phyloP scores from a whole-genome alignment of 78 protist species.

The Diacronema lutheri region DNA sequence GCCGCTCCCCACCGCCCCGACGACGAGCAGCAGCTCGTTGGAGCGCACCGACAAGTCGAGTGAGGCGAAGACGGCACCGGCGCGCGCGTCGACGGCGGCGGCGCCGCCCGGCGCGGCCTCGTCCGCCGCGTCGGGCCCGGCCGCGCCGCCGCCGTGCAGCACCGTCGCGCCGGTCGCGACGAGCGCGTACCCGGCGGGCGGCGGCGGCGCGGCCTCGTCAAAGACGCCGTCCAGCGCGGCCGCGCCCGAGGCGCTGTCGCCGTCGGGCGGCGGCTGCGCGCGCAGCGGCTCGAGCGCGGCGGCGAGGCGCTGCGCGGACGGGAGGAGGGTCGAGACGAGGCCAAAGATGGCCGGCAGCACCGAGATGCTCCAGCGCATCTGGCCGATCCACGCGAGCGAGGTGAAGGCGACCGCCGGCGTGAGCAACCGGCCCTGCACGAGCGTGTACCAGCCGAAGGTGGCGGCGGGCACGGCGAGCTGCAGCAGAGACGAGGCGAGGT shows the following conservation, averaged over 20 bases:
- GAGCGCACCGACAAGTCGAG: neutral
- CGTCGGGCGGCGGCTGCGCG: neutral
- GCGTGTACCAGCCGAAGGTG: neutral
- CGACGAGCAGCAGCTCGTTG: neutral
- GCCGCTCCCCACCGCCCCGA: neutral
- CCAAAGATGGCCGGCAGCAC: conserved; percentile 22
- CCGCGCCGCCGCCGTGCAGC: no score
- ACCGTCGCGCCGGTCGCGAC: neutral
- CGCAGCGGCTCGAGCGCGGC: neutral
- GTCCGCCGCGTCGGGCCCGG: no score
- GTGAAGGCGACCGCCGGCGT: conserved; percentile 20
- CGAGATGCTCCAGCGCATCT: conserved; percentile 32
- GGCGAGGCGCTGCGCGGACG: neutral
- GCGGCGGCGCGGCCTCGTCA: neutral
- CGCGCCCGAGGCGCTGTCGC: neutral
- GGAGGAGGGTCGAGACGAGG: neutral
- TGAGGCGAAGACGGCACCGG: neutral
- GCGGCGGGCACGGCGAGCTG: neutral
- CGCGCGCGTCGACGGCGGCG: no score
- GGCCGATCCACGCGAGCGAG: conserved; percentile 30
- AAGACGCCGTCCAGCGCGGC: neutral
- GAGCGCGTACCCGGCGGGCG: neutral
- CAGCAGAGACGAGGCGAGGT: neutral
- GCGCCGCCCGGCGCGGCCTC: no score
- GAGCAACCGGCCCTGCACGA: neutral